Evolutionary conservation across 345 rosid genomes (phyloP).

Genomic region (Syzygium aqueum): DNA sequence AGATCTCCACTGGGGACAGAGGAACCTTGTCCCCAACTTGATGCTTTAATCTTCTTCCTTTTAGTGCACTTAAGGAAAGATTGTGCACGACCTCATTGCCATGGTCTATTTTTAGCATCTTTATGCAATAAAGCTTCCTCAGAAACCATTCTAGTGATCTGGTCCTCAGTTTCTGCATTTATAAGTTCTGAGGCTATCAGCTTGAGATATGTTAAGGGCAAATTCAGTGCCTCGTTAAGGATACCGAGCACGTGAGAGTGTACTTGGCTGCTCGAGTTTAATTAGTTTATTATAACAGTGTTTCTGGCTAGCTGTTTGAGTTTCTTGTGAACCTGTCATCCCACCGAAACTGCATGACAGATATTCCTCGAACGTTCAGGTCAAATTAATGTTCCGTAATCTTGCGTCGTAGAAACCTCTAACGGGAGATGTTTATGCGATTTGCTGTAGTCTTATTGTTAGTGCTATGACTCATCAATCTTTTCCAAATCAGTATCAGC

Average conservation of each 20-base stretch:
- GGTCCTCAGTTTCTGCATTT: not conserved
- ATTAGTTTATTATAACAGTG: not conserved
- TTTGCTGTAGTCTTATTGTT: not conserved
- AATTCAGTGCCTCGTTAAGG: not conserved
- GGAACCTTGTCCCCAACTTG: slow-evolving; percentile 13
- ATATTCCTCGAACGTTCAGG: not conserved
- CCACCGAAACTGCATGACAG: not conserved
- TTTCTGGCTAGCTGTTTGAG: not conserved
- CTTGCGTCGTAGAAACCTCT: not conserved
- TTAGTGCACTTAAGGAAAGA: not conserved
- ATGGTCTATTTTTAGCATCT: slow-evolving; percentile 22
- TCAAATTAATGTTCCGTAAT: not conserved
- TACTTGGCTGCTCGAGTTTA: not conserved
- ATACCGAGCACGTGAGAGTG: not conserved
- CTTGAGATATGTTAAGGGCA: not conserved
- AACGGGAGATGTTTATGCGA: not conserved
- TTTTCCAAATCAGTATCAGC: not conserved
- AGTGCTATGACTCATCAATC: not conserved
- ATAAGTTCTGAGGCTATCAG: not conserved
- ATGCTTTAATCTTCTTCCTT: slow-evolving; percentile 2
- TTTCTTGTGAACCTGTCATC: not conserved
- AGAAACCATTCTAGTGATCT: slow-evolving; percentile 4
- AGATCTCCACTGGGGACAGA: slow-evolving; percentile 20
- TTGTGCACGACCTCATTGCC: slow-evolving; percentile 1
- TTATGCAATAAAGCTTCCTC: slow-evolving; percentile 6